These are phyloP conservation scores for Myrica gale DNA, from an alignment of 306 rosid genomes.

Conservation along the genomic window DNA sequence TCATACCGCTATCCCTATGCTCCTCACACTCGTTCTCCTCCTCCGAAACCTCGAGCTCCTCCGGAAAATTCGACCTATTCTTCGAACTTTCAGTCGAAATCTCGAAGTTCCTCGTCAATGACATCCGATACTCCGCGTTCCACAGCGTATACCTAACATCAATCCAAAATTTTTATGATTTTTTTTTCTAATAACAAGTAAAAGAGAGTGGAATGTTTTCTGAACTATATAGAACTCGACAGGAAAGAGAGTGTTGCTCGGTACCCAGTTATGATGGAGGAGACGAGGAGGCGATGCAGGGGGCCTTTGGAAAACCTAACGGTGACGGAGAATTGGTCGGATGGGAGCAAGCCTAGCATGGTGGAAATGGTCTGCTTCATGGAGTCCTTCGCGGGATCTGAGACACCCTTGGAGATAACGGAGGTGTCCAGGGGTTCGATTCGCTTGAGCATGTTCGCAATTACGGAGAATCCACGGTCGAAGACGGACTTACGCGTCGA, in stretches of 20 bases:
- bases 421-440: constrained; percentile 81
- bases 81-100: constrained; percentile 35
- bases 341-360: constrained; percentile 88
- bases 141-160: constrained; percentile 76
- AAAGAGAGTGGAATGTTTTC: neutral
- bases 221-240: neutral
- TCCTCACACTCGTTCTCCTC: constrained; percentile 35
- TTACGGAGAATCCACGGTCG: constrained; percentile 80
- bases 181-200: neutral
- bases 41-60: constrained; percentile 27
- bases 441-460: constrained; percentile 78
- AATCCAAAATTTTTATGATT: neutral
- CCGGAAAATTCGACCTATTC: constrained; percentile 29
- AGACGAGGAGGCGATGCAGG: constrained; percentile 70
- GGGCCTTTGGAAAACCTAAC: constrained; percentile 57
- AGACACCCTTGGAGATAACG: constrained; percentile 80
- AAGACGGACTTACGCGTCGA: constrained; percentile 66
- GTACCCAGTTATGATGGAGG: constrained; percentile 95
- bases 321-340: constrained; percentile 82
- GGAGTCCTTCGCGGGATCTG: constrained; percentile 73
- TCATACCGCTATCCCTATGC: constrained; percentile 26
- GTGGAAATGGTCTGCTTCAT: constrained; percentile 97
- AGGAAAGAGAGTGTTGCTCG: neutral
- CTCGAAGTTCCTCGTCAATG: constrained; percentile 78
- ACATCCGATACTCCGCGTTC: constrained; percentile 92